phyloP scores from a whole-genome alignment of 2,329 filamentous ascomycete species.

The Chaetomium sp. region DNA sequence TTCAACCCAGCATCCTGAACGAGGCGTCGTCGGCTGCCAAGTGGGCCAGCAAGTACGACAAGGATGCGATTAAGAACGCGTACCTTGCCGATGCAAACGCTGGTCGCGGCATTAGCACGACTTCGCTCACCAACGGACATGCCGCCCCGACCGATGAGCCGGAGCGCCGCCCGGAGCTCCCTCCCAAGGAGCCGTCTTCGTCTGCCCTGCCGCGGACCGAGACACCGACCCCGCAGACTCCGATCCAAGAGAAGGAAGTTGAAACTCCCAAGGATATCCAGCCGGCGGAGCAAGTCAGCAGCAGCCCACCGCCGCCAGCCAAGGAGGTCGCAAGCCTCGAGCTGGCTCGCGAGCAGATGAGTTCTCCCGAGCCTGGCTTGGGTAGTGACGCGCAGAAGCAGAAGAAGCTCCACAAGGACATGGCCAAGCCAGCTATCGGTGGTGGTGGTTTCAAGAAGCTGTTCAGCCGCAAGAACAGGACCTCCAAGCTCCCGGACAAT shows the following conservation, averaged over 20 bases:
- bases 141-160: slow-evolving; percentile 27
- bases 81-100: slow-evolving; percentile 71
- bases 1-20: slow-evolving; percentile 76
- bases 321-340: slow-evolving; percentile 33
- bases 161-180: slow-evolving; percentile 35
- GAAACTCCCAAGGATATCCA: slow-evolving; percentile 32
- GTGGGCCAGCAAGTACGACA: slow-evolving; percentile 94
- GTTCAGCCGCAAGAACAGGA: slow-evolving; percentile 57
- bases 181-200: slow-evolving; percentile 34
- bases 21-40: slow-evolving; percentile 93
- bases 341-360: slow-evolving; percentile 32
- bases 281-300: slow-evolving; percentile 31
- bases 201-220: slow-evolving; percentile 10
- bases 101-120: slow-evolving; percentile 56
- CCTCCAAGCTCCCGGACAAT: slow-evolving; percentile 51
- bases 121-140: slow-evolving; percentile 37
- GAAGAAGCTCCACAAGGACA: slow-evolving; percentile 52
- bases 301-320: slow-evolving; percentile 34
- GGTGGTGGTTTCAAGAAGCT: slow-evolving; percentile 55
- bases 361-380: slow-evolving; percentile 34
- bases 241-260: slow-evolving; percentile 32
- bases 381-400: slow-evolving; percentile 44
- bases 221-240: slow-evolving; percentile 23
- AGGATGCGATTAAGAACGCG: slow-evolving; percentile 75
- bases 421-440: slow-evolving; percentile 26